These are phyloP conservation scores for Physcia stellaris DNA, from an alignment of 495 filamentous ascomycete genomes.

Conservation along the genomic window DNA sequence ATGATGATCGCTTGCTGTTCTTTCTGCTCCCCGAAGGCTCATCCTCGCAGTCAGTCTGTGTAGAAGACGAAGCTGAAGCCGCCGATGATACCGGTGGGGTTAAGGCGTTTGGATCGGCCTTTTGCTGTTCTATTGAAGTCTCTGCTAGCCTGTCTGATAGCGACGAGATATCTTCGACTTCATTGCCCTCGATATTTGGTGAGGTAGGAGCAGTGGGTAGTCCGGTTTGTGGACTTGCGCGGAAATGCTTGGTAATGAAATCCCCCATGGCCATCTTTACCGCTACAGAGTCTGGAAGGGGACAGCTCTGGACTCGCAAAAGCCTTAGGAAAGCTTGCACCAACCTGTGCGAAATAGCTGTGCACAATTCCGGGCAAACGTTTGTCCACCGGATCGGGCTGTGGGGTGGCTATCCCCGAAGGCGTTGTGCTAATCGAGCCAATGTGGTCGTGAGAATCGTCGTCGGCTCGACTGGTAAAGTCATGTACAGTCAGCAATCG, in stretches of 20 bases:
- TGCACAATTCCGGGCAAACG: constrained; percentile 76
- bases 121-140: too few relatives aligned
- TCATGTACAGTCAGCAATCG: too few relatives aligned
- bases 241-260: too few relatives aligned
- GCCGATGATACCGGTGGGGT: constrained; percentile 45
- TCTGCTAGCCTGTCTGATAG: too few relatives aligned
- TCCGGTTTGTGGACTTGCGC: constrained; percentile 1
- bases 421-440: constrained; percentile 67
- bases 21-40: constrained; percentile 16
- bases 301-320: constrained; percentile 25
- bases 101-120: neutral
- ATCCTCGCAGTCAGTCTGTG: constrained; percentile 32
- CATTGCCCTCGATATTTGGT: constrained; percentile 18
- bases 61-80: constrained; percentile 38
- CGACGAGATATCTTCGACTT: constrained; percentile 24
- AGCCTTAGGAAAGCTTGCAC: constrained; percentile 47
- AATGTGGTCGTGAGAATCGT: constrained; percentile 63
- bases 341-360: constrained; percentile 95
- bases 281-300: constrained; percentile 22
- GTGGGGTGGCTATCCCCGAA: constrained; percentile 73
- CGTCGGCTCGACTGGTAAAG: constrained; percentile 36
- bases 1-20: too few relatives aligned
- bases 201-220: constrained; percentile 15
- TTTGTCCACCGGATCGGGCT: constrained; percentile 80
- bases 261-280: constrained; percentile 19